phyloP scores from a whole-genome alignment of 2,329 filamentous ascomycete species.

The Fusarium mangiferae region DNA sequence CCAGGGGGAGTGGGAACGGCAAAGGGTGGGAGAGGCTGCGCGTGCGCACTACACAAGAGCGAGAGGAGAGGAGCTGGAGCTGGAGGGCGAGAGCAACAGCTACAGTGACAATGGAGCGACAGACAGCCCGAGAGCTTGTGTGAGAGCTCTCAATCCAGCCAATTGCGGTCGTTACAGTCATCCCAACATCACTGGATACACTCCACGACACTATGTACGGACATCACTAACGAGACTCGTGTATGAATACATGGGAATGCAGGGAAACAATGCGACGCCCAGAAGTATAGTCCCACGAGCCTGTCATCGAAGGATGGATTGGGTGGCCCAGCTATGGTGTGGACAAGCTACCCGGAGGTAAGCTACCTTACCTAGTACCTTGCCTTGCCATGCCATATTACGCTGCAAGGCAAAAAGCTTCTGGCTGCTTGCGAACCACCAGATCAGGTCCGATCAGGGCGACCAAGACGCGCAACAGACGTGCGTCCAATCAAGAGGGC shows the following conservation, averaged over 20 bases:
- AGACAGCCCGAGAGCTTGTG: constrained; percentile 30
- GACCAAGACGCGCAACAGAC: constrained; percentile 31
- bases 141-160: constrained; percentile 31
- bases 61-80: constrained; percentile 7
- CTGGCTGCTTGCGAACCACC: constrained; percentile 25
- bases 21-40: constrained; percentile 40
- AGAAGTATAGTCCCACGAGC: constrained; percentile 35
- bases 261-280: constrained; percentile 21
- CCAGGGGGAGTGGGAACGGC: constrained; percentile 35
- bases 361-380: constrained; percentile 1
- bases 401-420: constrained; percentile 16
- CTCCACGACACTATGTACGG: constrained; percentile 27
- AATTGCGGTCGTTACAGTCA: constrained; percentile 31
- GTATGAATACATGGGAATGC: constrained; percentile 37
- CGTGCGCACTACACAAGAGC: constrained; percentile 13
- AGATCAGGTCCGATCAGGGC: constrained; percentile 28
- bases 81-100: constrained; percentile 14
- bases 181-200: constrained; percentile 36
- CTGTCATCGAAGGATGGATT: constrained; percentile 33
- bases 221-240: constrained; percentile 31
- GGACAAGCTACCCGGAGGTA: constrained; percentile 33
- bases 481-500: constrained; percentile 18
- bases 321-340: constrained; percentile 31
- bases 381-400: not conserved
- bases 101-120: constrained; percentile 5